Evolutionary conservation across 2,329 filamentous ascomycete genomes (phyloP).

Genomic region (Fusarium citri): DNA sequence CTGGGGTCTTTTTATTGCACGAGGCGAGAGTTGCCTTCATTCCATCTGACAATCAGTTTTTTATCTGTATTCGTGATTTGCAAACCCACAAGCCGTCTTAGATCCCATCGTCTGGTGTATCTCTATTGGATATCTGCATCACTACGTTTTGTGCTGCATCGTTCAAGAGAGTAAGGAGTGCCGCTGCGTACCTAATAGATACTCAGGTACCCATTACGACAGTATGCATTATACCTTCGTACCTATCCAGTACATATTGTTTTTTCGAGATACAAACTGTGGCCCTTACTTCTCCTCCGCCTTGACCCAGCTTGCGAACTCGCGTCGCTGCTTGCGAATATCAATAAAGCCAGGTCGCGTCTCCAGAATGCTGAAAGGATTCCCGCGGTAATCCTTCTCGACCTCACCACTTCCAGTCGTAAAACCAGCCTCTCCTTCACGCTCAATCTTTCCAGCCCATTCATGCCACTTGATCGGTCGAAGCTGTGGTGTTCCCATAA

Average conservation of each 20-base stretch:
- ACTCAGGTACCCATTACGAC: background rate
- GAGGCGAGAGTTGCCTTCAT: background rate
- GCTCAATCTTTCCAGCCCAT: slow-evolving; percentile 87
- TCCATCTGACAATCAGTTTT: background rate
- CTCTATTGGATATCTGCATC: background rate
- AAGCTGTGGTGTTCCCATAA: slow-evolving; percentile 79
- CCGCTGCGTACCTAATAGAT: background rate
- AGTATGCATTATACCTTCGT: background rate
- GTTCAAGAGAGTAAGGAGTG: background rate
- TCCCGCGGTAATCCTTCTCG: slow-evolving; percentile 77
- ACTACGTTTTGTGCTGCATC: background rate
- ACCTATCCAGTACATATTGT: background rate
- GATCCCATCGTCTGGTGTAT: background rate
- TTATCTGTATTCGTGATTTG: background rate
- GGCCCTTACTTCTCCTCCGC: slow-evolving; percentile 38
- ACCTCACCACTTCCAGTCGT: slow-evolving; percentile 70
- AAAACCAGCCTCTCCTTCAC: slow-evolving; percentile 73
- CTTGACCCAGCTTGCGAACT: slow-evolving; percentile 81
- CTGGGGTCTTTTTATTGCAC: background rate
- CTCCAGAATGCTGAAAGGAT: slow-evolving; percentile 84
- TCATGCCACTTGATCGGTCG: slow-evolving; percentile 86
- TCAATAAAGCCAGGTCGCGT: slow-evolving; percentile 87
- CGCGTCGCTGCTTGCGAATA: slow-evolving; percentile 81
- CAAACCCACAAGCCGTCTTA: background rate
- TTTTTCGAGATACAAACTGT: background rate